Evolutionary conservation across 371 early-diverging fungal species (phyloP), one percentile per base, ranked within the genome.

Genomic region (Gilbertella persicaria): DNA sequence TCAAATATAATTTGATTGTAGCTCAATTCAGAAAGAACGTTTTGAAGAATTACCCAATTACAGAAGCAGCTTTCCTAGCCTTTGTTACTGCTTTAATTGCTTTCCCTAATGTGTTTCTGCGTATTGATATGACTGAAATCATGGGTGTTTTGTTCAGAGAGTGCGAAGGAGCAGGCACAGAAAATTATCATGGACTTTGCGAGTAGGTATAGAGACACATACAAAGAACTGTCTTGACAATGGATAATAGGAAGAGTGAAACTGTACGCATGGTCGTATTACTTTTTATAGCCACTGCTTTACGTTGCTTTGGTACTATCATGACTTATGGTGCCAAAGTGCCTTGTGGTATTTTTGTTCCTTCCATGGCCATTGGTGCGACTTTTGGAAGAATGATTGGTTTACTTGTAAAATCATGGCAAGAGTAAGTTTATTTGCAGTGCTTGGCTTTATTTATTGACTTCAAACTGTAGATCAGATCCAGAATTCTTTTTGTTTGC

Each of bases 321-420:
- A 57, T 91, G 19, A 79, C 94, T 5, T 93, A 91, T 62, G 95
- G 95, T 13, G 74, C 84, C 59, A 78, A 73, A 37, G 85, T 96
- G 1, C 98, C 99, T 13, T 90, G 91, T 45, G 98, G 99, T 48
- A 91, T 95, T 6, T 97, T 97, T 66, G 89, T 95, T 24, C 97
- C 97, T 0, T 88, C 93, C 25, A 96, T 98, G 96, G 93, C 90
- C 1, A 88, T 95, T 36, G 99, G 99, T 4, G 98, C 97, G 1
- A 83, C 87, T 7, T 89, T 89, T 73, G 99, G 99, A 1, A 82
- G 99, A 13, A 85, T 93, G 76, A 58, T 97, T 26, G 99, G 97
- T 4, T 79, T 96, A 28, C 39, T 89, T 8, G 88, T 94, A 23
- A 85, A 93, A 53, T 50, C 69, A 33, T 78, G 79, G 79, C 75